Base-by-base conservation (phyloP, 164 flowering plant species). In the Vitis rotundifolia region DNA sequence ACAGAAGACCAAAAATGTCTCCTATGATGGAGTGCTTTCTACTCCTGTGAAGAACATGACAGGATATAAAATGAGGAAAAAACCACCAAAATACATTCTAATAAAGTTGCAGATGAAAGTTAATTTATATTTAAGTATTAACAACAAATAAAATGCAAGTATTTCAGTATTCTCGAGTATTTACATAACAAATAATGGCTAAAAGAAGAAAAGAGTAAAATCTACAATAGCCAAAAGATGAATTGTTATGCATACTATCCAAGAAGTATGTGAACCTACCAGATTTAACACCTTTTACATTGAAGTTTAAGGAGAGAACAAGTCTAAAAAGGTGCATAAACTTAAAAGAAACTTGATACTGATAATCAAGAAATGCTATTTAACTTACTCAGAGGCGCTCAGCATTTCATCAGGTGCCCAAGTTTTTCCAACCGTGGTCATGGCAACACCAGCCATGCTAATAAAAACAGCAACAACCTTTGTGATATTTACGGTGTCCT, bases 371-470 rank as follows among this genome's bases (percentile, higher is more conserved):
- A 37, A 37, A 37, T 37, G 5, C 29, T 19, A 49, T 13, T 71
- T 3, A 11, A 75, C 84, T 69, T 79, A 84, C 89, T 75, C 85
- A 15, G 86, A 71, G 15, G n/a, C 59, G 63, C 71, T 76, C 22
- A 71, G 72, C 44, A 49, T 19, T 64, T 87, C 91, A 78, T 84
- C 85, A 1, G 83, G 48, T 65, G 87, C 87, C 88, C 88, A 85
- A 52, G 86, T 88, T 68, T 78, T 79, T 55, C 89, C 89, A 44
- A 76, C 62, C 1, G 91, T 84, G n/a, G 89, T 86, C 91, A 86
- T 84, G 62, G 76, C 79, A 74, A 86, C 89, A 64, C 91, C 91
- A 74, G 87, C 75, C 79, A 88, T 84, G 83, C 87, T 84, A 44
- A 88, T 68, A 66, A 79, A 77, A 22, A 88, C 91, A 15, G 91